Evolutionary conservation across 768 basidiomycete species (phyloP).

Genomic region (Amanita brunnescens): DNA sequence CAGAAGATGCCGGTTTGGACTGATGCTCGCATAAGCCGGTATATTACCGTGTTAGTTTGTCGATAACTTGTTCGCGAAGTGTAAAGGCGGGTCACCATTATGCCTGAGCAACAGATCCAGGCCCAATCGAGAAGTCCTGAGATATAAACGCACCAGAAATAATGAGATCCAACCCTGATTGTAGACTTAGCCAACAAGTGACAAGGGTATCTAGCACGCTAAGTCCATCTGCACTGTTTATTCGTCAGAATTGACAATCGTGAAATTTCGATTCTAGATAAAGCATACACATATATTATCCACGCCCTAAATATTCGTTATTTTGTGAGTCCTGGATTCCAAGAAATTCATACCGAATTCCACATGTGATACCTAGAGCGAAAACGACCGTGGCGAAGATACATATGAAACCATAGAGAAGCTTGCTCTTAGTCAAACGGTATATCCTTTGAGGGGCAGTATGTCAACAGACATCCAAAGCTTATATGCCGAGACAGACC

Average conservation of each 20-base stretch:
- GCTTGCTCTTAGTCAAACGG: neutral
- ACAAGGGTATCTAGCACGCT: neutral
- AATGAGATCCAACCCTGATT: slow-evolving; percentile 1
- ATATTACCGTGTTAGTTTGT: slow-evolving; percentile 6
- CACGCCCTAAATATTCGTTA: neutral
- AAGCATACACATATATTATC: neutral
- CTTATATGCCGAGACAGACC: too few species aligned
- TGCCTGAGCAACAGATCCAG: neutral
- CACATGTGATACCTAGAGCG: neutral
- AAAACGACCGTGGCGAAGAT: neutral
- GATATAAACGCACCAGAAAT: slow-evolving; percentile 5
- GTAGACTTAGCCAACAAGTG: too few species aligned
- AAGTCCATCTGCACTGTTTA: too few species aligned
- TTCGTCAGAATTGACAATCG: neutral
- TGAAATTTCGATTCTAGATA: neutral
- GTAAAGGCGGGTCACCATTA: neutral
- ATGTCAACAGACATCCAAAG: neutral
- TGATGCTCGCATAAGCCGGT: slow-evolving; percentile 9
- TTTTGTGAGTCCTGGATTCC: too few species aligned
- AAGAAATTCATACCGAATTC: neutral
- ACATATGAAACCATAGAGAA: neutral
- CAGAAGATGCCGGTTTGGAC: slow-evolving; percentile 11
- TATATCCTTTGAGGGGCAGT: slow-evolving; percentile 1
- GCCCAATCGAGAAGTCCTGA: neutral
- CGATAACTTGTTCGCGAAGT: slow-evolving; percentile 2